These are phyloP conservation scores for Fusarium humuli DNA, from an alignment of 2,329 filamentous ascomycete genomes.

Conservation along the genomic window DNA sequence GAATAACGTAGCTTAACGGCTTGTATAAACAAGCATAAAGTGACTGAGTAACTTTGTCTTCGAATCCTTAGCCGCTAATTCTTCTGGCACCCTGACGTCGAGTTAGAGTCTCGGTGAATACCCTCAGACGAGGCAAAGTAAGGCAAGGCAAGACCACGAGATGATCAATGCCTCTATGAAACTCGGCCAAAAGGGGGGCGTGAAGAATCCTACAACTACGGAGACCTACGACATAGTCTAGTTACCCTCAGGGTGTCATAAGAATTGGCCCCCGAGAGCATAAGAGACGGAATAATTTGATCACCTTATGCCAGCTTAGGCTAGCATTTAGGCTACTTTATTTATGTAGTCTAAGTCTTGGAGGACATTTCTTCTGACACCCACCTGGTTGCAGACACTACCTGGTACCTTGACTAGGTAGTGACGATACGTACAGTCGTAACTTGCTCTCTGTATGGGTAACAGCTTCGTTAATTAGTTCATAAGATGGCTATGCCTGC, in stretches of 20 bases:
- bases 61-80: neutral
- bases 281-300: too few species aligned
- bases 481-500: neutral
- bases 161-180: constrained; percentile 20
- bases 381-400: neutral
- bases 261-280: too few species aligned
- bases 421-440: neutral
- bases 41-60: neutral
- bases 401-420: neutral
- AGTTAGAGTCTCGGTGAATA: neutral
- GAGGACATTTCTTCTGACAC: too few species aligned
- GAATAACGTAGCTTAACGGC: neutral
- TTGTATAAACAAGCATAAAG: neutral
- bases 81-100: neutral
- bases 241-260: too few species aligned
- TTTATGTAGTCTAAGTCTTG: too few species aligned
- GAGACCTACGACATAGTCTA: neutral
- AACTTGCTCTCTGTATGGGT: neutral
- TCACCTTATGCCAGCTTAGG: too few species aligned
- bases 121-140: neutral
- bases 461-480: neutral
- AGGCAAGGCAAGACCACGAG: constrained; percentile 8
- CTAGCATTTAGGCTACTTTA: too few species aligned
- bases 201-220: neutral
- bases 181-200: constrained; percentile 13